Evolutionary conservation across 257 asterid genomes (phyloP), one percentile per base, ranked within the genome.

Genomic region (Mitragyna speciosa): DNA sequence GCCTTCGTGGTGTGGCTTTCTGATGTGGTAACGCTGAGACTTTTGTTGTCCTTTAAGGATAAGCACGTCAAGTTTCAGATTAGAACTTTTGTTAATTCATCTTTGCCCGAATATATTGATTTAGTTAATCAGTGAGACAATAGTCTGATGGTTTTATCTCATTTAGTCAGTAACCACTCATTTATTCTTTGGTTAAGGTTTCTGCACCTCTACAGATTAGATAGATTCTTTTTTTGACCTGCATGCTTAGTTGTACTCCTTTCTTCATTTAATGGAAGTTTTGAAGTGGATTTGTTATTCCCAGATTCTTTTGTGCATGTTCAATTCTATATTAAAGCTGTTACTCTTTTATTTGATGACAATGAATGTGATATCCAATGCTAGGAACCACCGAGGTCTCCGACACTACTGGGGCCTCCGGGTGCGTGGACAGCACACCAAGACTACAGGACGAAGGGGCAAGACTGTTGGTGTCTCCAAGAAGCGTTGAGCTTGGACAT

Each of bases 321-420:
- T 2, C 19, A 9, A 31, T 6, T 28, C 64, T 66, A 54, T 10
- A 47, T n/a, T 19, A 12, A 14, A 45, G 1, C 7, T 17, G 56
- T 17, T 64, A 14, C 22, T 7, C 2, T 26, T 71, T 45, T 54
- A 33, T 52, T 20, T 20, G 14, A 14, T 31, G 41, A 66, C 51
- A 36, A 61, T 14, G 66, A 39, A 17, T 63, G 11, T 68, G 54
- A 12, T 2, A 8, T 52, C 19, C 36, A 16, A 64, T 73, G 31
- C 7, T 84, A 94, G 98, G 87, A 92, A 94, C 66, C 98, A 94
- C 76, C 97, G 98, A 83, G 98, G 98, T 80, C 94, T 94, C 49
- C 94, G 97, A 81, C 98, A 94, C 82, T 94, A 90, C 87, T 94
- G 98, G 98, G 98, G 98, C 69, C 93, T 94, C 45, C 91, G 98